phyloP scores from a whole-genome alignment of 768 basidiomycete genomes.

The Rhodotorula diobovata region DNA sequence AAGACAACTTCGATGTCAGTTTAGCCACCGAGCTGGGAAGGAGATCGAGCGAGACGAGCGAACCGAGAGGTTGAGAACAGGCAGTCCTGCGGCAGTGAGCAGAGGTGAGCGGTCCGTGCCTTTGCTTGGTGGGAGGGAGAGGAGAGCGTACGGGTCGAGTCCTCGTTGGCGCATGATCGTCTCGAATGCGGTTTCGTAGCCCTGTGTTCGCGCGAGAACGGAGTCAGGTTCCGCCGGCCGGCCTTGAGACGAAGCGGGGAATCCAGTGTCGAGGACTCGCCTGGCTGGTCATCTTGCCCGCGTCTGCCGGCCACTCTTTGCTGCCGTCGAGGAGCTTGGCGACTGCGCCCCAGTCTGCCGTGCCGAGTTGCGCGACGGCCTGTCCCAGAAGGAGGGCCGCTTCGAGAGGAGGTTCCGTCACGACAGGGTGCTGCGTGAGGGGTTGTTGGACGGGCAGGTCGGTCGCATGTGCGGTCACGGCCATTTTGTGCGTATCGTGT shows the following conservation, averaged over 20 bases:
- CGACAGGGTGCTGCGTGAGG: conserved; percentile 1
- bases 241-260: background rate
- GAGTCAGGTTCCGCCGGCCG: background rate
- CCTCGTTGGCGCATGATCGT: conserved; percentile 13
- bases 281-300: conserved; percentile 6
- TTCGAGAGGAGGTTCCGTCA: conserved; percentile 3
- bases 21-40: too few species aligned
- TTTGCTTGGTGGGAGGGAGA: too few species aligned
- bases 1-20: background rate
- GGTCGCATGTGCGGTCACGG: background rate
- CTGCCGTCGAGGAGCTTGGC: background rate
- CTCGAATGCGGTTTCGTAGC: conserved; percentile 13
- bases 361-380: conserved; percentile 19
- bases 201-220: background rate
- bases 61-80: conserved; percentile 14
- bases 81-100: background rate
- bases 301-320: conserved; percentile 4
- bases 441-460: background rate
- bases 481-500: background rate
- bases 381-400: conserved; percentile 29
- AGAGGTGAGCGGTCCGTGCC: background rate
- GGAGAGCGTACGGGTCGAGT: conserved; percentile 23
- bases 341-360: conserved; percentile 8
- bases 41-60: background rate
- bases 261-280: background rate